Evolutionary conservation across 352 stramenopile genomes (phyloP), one percentile per base, ranked within the genome.

Genomic region (Aphanomyces cochlioides): DNA sequence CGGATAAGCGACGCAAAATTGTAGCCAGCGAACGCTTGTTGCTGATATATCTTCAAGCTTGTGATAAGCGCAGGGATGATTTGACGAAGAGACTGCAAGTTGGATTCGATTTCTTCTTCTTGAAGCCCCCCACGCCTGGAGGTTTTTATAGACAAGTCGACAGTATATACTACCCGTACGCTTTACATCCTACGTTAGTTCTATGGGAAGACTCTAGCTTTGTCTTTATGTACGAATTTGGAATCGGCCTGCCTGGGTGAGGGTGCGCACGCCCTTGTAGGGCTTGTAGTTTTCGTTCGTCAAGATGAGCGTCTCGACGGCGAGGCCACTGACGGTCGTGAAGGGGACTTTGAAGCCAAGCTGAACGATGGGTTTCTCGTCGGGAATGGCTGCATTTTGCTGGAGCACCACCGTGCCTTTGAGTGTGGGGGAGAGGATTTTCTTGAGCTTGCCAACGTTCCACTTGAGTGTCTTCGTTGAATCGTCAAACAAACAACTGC

Each of bases 221-320:
- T 28, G 28, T 28, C 28, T 28, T 45, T 77, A 97, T 83, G 88
- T 97, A 69, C 93, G 90, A 77, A 98, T 96, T 84, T 98, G 94
- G 84, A 98, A 98, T 43, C 93, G 87, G 0, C 96, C 96, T 66
- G 93, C 92, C 76, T 98, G 98, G 39, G 96, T 97, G 73, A 99
- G 90, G 58, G 97, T 98, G 65, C 96, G 88, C 56, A 99, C 96
- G 39, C 96, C 96, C 85, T 99, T 99, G 88, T 99, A 99, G 7
- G 96, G 96, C 72, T 95, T 96, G 82, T 99, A 99, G 68, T 90
- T 92, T 79, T 99, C 97, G 75, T 98, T 98, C 38, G 88, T 95
- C 58, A 99, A 85, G 48, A 96, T 73, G 53, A 99, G 76, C 53
- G 96, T 98, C 75, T 96, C 93, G 47, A 99, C 96, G 50, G 95